phyloP scores from a whole-genome alignment of 345 rosid species.

The Hibiscus syriacus region DNA sequence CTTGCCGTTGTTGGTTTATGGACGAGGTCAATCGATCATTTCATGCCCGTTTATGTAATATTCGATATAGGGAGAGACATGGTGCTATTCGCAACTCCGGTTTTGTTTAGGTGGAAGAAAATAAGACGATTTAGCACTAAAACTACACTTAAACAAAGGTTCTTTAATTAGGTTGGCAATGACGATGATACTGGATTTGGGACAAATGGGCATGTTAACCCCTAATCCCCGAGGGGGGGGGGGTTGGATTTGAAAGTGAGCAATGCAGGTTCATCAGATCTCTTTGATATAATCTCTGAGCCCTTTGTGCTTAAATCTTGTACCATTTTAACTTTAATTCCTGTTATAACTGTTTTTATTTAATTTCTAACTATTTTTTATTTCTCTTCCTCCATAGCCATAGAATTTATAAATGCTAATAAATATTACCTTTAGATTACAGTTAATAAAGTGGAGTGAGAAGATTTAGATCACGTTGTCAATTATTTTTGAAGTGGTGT shows the following conservation, averaged over 20 bases:
- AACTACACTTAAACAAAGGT: background rate
- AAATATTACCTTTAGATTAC: too few relatives aligned
- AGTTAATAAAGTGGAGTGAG: too few relatives aligned
- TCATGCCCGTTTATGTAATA: constrained; percentile 23
- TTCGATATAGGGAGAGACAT: constrained; percentile 30
- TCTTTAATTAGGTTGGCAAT: constrained; percentile 1
- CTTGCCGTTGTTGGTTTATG: constrained; percentile 13
- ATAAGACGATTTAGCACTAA: background rate
- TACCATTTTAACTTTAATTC: constrained; percentile 11
- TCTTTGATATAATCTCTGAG: constrained; percentile 15
- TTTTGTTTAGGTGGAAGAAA: constrained; percentile 9
- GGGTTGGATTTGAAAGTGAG: constrained; percentile 5
- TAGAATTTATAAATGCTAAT: background rate
- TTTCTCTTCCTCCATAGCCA: background rate
- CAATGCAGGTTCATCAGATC: constrained; percentile 21
- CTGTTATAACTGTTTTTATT: constrained; percentile 20
- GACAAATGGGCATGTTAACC: background rate
- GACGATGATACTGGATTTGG: constrained; percentile 10
- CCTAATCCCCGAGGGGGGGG: background rate
- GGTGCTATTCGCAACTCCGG: constrained; percentile 12
- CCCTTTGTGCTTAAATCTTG: constrained; percentile 18
- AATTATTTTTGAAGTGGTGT: too few relatives aligned
- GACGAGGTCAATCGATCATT: constrained; percentile 13
- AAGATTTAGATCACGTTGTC: too few relatives aligned
- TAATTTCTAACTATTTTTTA: constrained; percentile 27